phyloP scores from a whole-genome alignment of 164 flowering plant species.

The Houttuynia cordata region DNA sequence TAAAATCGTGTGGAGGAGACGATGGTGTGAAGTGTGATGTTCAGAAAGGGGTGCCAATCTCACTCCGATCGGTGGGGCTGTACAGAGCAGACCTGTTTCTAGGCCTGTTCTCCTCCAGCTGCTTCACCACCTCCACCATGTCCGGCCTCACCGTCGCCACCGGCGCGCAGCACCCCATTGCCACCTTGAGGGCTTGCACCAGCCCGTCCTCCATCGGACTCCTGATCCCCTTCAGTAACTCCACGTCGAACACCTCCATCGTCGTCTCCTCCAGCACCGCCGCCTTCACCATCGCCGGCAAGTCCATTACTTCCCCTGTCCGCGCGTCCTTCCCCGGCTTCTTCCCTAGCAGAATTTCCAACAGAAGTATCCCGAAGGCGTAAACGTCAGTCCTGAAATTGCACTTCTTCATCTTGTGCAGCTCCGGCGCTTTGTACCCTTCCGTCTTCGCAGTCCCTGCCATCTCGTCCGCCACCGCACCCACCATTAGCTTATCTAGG shows the following conservation, averaged over 20 bases:
- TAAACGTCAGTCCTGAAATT: constrained; percentile 85
- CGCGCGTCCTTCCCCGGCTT: constrained; percentile 69
- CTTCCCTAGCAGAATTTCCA: constrained; percentile 82
- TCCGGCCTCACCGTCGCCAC: constrained; percentile 82
- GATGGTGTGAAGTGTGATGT: no score
- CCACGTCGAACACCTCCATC: constrained; percentile 89
- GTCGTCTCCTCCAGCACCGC: constrained; percentile 95
- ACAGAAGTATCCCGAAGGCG: constrained; percentile 77
- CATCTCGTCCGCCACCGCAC: constrained; percentile 79
- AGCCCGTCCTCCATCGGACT: constrained; percentile 97
- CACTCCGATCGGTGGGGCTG: constrained; percentile 96
- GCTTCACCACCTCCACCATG: constrained; percentile 90
- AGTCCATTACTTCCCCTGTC: constrained; percentile 50
- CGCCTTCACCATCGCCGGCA: constrained; percentile 82
- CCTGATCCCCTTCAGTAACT: constrained; percentile 74
- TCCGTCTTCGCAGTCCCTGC: constrained; percentile 67
- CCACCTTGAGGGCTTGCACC: constrained; percentile 92
- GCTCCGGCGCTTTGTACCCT: constrained; percentile 96
- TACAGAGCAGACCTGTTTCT: constrained; percentile 90
- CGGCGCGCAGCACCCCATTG: constrained; percentile 99
- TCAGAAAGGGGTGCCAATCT: constrained; percentile 41
- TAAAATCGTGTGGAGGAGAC: no score
- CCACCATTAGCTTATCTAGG: constrained; percentile 77
- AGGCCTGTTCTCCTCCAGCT: constrained; percentile 92
- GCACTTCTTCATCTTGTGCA: constrained; percentile 88